These are phyloP conservation scores for Zygnema cylindricum DNA, from an alignment of 139 green algal species.

Conservation along the genomic window DNA sequence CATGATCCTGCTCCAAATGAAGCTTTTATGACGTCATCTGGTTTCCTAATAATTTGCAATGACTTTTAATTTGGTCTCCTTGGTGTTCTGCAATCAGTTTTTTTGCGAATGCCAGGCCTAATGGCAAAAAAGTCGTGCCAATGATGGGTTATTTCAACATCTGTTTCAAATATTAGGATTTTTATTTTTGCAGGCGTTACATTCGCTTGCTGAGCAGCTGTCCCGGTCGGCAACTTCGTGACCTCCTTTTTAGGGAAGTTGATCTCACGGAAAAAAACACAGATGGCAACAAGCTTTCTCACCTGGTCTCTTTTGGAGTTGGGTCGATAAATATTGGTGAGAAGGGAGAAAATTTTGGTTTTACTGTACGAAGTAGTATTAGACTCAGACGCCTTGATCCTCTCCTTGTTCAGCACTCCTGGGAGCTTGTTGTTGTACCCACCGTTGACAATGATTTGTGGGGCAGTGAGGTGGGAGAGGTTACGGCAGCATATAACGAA, in stretches of 20 bases:
- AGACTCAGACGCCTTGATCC: neutral
- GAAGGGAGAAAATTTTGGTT: neutral
- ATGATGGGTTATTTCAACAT: no score
- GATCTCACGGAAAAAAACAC: neutral
- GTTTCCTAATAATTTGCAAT: no score
- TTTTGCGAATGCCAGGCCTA: no score
- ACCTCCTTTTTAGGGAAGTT: neutral
- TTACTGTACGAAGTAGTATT: neutral
- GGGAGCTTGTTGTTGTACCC: constrained; percentile 1
- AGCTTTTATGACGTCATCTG: no score
- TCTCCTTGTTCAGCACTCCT: constrained; percentile 8
- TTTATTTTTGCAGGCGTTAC: neutral
- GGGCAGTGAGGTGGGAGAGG: neutral
- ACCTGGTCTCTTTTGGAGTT: neutral
- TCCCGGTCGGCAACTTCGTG: neutral
- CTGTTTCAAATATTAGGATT: no score
- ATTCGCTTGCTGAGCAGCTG: neutral
- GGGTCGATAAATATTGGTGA: neutral
- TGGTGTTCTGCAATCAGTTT: no score
- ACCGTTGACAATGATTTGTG: neutral
- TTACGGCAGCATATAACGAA: neutral
- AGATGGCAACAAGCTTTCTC: neutral
- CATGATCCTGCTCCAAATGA: no score
- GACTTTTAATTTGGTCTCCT: no score
- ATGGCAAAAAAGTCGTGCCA: no score